A percentile compares a stretch with the other conserved stretches of the same genome.
Conservation (phyloP, 106 monocot species). For the Iris macrosiphon region DNA sequence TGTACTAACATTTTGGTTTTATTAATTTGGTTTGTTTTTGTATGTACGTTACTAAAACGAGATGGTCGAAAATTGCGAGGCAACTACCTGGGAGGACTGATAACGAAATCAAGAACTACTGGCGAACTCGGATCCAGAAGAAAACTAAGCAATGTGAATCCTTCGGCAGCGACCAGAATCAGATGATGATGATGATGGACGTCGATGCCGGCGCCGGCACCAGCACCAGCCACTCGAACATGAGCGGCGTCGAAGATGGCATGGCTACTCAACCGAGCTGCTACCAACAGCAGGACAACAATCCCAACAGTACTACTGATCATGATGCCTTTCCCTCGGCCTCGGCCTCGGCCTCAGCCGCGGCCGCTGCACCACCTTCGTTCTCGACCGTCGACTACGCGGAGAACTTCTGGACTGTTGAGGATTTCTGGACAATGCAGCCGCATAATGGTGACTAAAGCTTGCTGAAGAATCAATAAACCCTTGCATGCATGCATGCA, state of each 20-base stretch:
- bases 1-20: too few species aligned
- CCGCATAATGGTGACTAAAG: conserved; percentile 23
- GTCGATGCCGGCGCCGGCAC: conserved; percentile 30
- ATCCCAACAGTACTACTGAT: neutral
- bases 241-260: conserved; percentile 10
- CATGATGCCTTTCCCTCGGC: too few species aligned
- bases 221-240: too few species aligned
- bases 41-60: too few species aligned
- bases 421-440: conserved; percentile 38
- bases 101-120: conserved; percentile 79
- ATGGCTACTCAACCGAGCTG: neutral
- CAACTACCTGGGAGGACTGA: conserved; percentile 74
- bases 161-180: conserved; percentile 8
- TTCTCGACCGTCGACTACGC: conserved; percentile 2
- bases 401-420: conserved; percentile 43
- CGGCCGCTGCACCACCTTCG: too few species aligned
- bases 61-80: conserved; percentile 54
- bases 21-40: too few species aligned
- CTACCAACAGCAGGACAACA: neutral
- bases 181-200: too few species aligned
- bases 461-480: neutral
- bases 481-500: neutral
- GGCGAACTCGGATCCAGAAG: conserved; percentile 78
- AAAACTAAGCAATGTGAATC: conserved; percentile 42
- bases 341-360: too few species aligned